Conservation (phyloP, 1,284 basidiomycete genomes). For the Heliocybe sulcata region DNA sequence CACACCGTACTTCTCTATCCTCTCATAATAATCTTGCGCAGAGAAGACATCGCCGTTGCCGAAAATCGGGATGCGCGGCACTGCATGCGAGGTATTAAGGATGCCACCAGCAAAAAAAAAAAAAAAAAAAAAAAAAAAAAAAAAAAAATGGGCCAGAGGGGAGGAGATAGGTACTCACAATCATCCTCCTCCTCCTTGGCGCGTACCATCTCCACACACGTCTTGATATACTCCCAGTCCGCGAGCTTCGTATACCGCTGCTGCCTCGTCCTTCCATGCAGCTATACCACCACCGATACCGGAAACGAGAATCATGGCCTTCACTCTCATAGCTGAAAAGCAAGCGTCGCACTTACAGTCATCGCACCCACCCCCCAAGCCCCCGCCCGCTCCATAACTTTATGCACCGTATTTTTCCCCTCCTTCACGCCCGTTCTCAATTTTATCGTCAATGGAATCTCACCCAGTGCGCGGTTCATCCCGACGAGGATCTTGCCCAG, state of each 20-base stretch:
- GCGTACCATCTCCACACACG: constrained; percentile 85
- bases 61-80: constrained; percentile 86
- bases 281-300: constrained; percentile 49
- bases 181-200: constrained; percentile 69
- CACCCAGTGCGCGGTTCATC: constrained; percentile 89
- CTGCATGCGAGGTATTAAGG: no score
- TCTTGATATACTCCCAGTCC: constrained; percentile 88
- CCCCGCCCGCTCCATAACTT: constrained; percentile 82
- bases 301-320: no score
- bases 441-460: constrained; percentile 94
- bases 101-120: no score
- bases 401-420: constrained; percentile 82
- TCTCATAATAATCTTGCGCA: constrained; percentile 76
- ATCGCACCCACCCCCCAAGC: constrained; percentile 81
- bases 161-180: constrained; percentile 35
- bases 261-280: constrained; percentile 90
- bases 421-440: constrained; percentile 90
- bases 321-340: no score
- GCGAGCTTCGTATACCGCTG: constrained; percentile 86
- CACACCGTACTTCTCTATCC: constrained; percentile 72
- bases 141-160: no score
- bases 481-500: constrained; percentile 85
- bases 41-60: constrained; percentile 96
- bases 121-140: no score
- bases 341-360: constrained; percentile 46